These are phyloP conservation scores for Cymodocea nodosa DNA, from an alignment of 116 monocot species.

Conservation along the genomic window DNA sequence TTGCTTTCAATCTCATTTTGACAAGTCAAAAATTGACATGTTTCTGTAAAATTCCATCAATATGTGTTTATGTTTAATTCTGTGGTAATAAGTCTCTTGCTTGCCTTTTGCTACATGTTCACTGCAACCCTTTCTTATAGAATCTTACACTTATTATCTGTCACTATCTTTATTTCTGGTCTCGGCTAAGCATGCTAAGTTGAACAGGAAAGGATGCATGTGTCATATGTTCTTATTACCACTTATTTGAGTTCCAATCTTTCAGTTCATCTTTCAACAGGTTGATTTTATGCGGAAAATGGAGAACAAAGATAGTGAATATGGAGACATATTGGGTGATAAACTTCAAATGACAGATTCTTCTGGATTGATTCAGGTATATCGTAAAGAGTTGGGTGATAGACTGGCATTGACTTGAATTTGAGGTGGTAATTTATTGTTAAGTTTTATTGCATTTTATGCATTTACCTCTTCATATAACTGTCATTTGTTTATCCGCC, in stretches of 20 bases:
- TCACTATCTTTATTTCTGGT: background rate
- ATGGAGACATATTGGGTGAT: slow-evolving; percentile 41
- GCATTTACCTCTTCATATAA: too few relatives aligned
- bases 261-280: slow-evolving; percentile 14
- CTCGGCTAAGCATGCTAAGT: background rate
- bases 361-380: slow-evolving; percentile 75
- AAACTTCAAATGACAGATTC: slow-evolving; percentile 56
- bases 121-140: background rate
- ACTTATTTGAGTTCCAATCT: background rate
- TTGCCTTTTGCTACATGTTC: background rate
- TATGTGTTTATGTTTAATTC: background rate
- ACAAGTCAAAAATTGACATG: too few relatives aligned
- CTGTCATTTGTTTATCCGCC: too few relatives aligned
- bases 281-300: slow-evolving; percentile 45
- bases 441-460: too few relatives aligned
- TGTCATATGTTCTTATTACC: background rate
- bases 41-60: too few relatives aligned
- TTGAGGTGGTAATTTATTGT: background rate
- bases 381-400: slow-evolving; percentile 54
- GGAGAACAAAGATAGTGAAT: slow-evolving; percentile 59
- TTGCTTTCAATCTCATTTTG: too few relatives aligned
- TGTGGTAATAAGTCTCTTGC: background rate
- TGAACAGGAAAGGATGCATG: background rate
- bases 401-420: slow-evolving; percentile 22
- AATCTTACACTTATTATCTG: background rate